phyloP scores from a whole-genome alignment of 345 rosid species.

The Combretum micranthum region DNA sequence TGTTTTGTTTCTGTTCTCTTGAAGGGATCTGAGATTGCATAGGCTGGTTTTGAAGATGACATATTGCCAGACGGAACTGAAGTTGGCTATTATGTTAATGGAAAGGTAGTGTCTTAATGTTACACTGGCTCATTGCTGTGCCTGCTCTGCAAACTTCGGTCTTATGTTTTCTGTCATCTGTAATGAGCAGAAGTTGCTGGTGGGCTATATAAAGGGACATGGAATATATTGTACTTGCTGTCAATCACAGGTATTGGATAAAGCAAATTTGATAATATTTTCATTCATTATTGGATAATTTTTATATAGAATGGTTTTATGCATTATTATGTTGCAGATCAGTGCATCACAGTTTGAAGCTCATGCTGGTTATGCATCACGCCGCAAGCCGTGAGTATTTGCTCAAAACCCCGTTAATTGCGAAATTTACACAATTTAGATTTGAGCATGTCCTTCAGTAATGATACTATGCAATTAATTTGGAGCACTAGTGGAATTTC shows the following conservation, averaged over 20 bases:
- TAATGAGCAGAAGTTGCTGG: constrained; percentile 66
- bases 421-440: neutral
- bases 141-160: neutral
- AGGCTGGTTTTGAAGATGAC: constrained; percentile 78
- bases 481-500: neutral
- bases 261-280: neutral
- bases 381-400: constrained; percentile 86
- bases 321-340: constrained; percentile 42
- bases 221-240: constrained; percentile 88
- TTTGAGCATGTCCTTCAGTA: neutral
- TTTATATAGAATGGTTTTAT: constrained; percentile 9
- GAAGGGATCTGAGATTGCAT: constrained; percentile 82
- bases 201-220: constrained; percentile 73
- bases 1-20: constrained; percentile 10
- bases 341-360: constrained; percentile 93
- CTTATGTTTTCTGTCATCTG: neutral
- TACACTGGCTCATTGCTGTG: neutral
- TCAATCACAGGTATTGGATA: constrained; percentile 51
- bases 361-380: constrained; percentile 92
- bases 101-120: constrained; percentile 42
- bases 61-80: constrained; percentile 86
- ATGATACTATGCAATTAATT: neutral
- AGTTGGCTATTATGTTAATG: constrained; percentile 73
- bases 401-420: neutral
- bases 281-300: constrained; percentile 11